Evolutionary conservation across 2,329 filamentous ascomycete genomes (phyloP), one percentile per base, ranked within the genome.

Genomic region (Lecanicillium sp.): DNA sequence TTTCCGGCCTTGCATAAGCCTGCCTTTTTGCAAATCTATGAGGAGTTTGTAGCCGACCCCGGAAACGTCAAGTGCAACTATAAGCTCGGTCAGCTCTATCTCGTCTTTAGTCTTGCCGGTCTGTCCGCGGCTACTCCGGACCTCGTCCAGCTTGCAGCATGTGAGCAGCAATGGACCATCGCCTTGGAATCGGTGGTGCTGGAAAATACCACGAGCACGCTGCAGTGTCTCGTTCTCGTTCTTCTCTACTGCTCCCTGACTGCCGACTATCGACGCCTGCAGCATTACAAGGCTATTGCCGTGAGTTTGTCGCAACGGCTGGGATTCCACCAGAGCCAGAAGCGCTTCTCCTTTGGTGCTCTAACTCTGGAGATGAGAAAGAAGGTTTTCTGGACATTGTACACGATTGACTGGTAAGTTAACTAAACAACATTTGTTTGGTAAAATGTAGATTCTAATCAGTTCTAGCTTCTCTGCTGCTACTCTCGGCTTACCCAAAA

Each of bases 351-450:
- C 0, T 81, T 94, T 43, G 85, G 85, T 35, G 80, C 85, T 9
- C 67, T 96, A 41, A 86, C 84, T 2, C 83, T 80, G 36, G 89
- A 96, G 64, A 94, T 85, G 3, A 77, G 89, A 44, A 96, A 95
- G 71, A 95, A 89, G 67, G 85, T 94, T 8, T 96, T 96, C 61
- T 98, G 92, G 92, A 88, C 86, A 22, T 71, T 95, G 46, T 96
- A 96, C 61, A 84, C 85, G 8, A 71, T 96, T 43, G 92, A 98
- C 61, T 90, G 88, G 85, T 92, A 75, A 54, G 80, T 14, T 5
- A 25, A 25, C 22, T 25, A 25, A 25, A 25, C 22, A 25, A 25
- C 22, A 25, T 25, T 25, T 25, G 22, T 25, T 25, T 25, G 22
- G 22, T 25, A 25, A 25, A 25, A 25, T 25, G 22, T 25, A 25